Percentiles rank a stretch among this genome's conserved stretches.
phyloP scores from a whole-genome alignment of 1,284 basidiomycete species.

The Ustilago cynodontis region DNA sequence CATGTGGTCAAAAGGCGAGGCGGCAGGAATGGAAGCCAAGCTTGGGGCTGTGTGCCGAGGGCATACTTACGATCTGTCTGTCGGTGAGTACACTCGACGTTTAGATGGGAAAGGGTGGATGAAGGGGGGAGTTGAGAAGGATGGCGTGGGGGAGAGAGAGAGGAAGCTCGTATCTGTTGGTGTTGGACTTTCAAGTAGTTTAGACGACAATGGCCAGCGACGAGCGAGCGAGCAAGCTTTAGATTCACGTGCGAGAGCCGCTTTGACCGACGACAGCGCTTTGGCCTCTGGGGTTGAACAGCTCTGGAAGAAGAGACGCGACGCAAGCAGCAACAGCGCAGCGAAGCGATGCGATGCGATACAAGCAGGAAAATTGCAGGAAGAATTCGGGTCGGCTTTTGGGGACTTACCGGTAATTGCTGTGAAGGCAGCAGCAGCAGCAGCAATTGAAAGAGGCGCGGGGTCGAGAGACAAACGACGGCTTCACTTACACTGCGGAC shows the following conservation, averaged over 20 bases:
- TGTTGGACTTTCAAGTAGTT: conserved; percentile 18
- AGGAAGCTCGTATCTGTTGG: neutral
- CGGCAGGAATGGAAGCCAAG: neutral
- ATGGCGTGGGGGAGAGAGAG: conserved; percentile 16
- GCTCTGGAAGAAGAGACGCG: neutral
- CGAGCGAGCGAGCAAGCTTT: conserved; percentile 1
- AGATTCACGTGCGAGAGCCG: conserved; percentile 24
- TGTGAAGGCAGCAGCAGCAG: neutral
- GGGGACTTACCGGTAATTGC: conserved; percentile 33
- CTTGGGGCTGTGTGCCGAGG: neutral
- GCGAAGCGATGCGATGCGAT: neutral
- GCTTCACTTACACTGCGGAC: neutral
- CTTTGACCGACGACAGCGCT: conserved; percentile 16
- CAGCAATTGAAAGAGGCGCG: neutral
- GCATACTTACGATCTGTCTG: conserved; percentile 42
- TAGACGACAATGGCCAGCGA: neutral
- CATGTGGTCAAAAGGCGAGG: neutral
- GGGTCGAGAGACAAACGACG: neutral
- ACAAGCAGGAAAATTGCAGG: conserved; percentile 9
- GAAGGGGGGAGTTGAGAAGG: conserved; percentile 7
- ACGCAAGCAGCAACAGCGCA: neutral
- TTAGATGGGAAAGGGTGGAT: conserved; percentile 7
- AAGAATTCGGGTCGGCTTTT: conserved; percentile 46
- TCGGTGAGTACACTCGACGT: conserved; percentile 26
- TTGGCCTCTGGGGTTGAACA: neutral